These are phyloP conservation scores for Erodium maritimum DNA, from an alignment of 345 rosid genomes.

Conservation along the genomic window DNA sequence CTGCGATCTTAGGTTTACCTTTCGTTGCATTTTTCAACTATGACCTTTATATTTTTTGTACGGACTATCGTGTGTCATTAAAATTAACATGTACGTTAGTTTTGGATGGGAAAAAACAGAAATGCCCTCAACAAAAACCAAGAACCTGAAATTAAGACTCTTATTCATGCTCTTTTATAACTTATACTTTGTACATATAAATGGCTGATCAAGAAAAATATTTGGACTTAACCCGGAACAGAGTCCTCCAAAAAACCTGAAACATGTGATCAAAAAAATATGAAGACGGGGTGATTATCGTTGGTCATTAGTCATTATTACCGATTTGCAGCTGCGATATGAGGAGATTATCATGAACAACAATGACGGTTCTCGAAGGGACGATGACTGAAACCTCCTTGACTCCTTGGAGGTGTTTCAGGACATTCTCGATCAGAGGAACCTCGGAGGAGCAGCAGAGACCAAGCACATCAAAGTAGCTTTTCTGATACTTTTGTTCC, in stretches of 20 bases:
- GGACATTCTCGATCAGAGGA: constrained; percentile 55
- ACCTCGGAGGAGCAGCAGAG: constrained; percentile 88
- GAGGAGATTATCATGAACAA: constrained; percentile 61
- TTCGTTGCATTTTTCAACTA: too few relatives aligned
- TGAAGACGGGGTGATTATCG: too few relatives aligned
- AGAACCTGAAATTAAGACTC: too few relatives aligned
- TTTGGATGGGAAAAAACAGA: too few relatives aligned
- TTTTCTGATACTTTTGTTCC: constrained; percentile 38
- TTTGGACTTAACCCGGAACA: neutral
- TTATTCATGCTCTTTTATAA: too few relatives aligned
- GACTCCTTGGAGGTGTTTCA: constrained; percentile 50
- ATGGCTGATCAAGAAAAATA: too few relatives aligned
- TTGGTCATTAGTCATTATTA: constrained; percentile 11
- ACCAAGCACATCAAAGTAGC: constrained; percentile 81
- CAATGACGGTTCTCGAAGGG: constrained; percentile 72
- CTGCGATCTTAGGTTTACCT: too few relatives aligned
- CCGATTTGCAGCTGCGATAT: constrained; percentile 70
- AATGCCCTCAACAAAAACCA: too few relatives aligned
- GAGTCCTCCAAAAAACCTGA: neutral
- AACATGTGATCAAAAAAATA: neutral
- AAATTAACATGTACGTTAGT: too few relatives aligned
- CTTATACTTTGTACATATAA: too few relatives aligned
- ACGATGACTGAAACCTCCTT: constrained; percentile 60
- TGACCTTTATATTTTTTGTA: too few relatives aligned
- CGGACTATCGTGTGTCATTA: too few relatives aligned